These are phyloP conservation scores for Moricandia arvensis DNA, from an alignment of 345 rosid genomes.

Conservation along the genomic window DNA sequence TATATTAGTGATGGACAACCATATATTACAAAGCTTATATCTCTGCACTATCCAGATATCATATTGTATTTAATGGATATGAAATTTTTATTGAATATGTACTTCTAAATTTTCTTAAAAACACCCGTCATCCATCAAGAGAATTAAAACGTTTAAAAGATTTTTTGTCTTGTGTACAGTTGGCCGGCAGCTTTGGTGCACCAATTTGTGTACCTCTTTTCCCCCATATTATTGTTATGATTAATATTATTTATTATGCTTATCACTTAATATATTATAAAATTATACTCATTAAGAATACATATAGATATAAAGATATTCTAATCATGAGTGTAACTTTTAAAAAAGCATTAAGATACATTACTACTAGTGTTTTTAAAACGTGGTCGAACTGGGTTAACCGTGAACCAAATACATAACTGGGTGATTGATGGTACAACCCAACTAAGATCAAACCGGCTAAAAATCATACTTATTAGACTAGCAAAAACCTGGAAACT, in stretches of 20 bases:
- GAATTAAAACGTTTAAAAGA: conserved; percentile 21
- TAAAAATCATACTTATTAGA: too few species aligned
- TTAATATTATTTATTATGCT: not conserved
- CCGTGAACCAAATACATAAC: too few species aligned
- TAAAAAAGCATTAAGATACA: not conserved
- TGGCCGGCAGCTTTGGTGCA: conserved; percentile 32
- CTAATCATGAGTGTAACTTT: not conserved
- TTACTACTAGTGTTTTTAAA: not conserved
- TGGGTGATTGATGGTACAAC: too few species aligned
- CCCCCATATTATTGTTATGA: not conserved
- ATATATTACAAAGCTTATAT: not conserved
- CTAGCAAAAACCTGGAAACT: too few species aligned
- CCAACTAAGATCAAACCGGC: too few species aligned
- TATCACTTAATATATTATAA: not conserved
- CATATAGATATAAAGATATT: not conserved
- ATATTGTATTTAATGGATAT: not conserved
- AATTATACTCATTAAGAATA: not conserved
- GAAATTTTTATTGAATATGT: not conserved
- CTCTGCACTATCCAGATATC: conserved; percentile 7
- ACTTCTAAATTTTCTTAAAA: not conserved
- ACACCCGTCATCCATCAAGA: conserved; percentile 16
- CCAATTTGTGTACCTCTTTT: conserved; percentile 17
- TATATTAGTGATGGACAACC: not conserved
- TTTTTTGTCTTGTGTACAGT: conserved; percentile 23
- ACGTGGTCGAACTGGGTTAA: too few species aligned